Evolutionary conservation across 371 early-diverging fungal genomes (phyloP), one percentile per base, ranked within the genome.

Genomic region (Nematocida sp.): DNA sequence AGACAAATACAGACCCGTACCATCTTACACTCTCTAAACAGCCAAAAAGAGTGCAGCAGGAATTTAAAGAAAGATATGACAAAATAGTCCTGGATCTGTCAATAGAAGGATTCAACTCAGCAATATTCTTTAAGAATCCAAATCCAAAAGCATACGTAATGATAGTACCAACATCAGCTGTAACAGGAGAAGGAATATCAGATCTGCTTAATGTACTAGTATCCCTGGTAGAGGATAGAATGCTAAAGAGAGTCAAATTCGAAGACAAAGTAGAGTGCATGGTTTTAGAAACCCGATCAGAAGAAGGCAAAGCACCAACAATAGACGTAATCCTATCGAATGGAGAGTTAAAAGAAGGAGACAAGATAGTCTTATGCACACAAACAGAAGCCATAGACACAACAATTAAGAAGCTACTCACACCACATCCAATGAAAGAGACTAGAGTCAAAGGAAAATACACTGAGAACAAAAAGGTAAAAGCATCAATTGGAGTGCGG

Each of bases 241-340:
- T 99, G 94, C 88, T 90, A 40, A 89, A 91, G 57, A 85, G 89
- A 77, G 86, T 97, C 61, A 95, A 92, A 91, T 95, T 94, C 80
- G 85, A 91, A 58, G 89, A 91, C 11, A 91, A 91, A 80, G 86
- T 95, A 19, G 94, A 97, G 86, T 94, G 95, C 86, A 96, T 96
- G 23, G 94, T 99, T 51, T 85, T 99, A 60, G 99, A 99, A 87
- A 96, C 96, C 77, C 95, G 97, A 86, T 93, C 94, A n/a, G 89
- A 94, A 79, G 98, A 98, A 85, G 99, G 99, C 76, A 87, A 91
- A 57, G 99, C 98, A 76, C 93, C 93, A 0, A 95, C 97, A 0
- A 90, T 98, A 66, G 99, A 99, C 86, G 98, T 94, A 46, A 89
- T 99, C 49, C 86, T 99, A 67, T 90, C 91, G 31, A 96, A 97